Conservation (phyloP, 129 eudicot genomes). For the Pulicaria dysenterica region DNA sequence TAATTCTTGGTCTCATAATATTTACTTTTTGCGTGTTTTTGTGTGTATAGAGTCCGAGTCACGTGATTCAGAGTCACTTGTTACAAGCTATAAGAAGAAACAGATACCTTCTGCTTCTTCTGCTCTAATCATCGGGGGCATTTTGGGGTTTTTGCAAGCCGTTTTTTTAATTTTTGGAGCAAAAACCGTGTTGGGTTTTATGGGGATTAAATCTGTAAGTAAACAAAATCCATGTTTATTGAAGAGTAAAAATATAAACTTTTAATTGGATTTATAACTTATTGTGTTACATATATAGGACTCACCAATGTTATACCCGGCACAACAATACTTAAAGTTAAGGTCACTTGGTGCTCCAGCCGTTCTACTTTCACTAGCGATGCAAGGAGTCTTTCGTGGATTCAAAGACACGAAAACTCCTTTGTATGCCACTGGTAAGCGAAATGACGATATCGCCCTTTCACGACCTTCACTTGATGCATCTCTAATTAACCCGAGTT, state of each 20-base stretch:
- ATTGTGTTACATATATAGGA: constrained; percentile 40
- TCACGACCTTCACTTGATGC: not conserved
- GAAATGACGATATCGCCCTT: constrained; percentile 2
- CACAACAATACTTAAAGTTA: constrained; percentile 59
- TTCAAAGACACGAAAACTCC: constrained; percentile 84
- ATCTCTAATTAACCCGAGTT: not conserved
- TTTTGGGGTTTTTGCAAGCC: constrained; percentile 72
- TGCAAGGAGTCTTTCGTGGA: constrained; percentile 94
- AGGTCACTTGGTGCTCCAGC: constrained; percentile 95
- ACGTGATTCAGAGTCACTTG: constrained; percentile 26
- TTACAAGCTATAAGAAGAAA: constrained; percentile 38
- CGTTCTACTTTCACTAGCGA: constrained; percentile 81
- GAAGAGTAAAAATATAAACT: not conserved
- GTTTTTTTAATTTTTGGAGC: constrained; percentile 51
- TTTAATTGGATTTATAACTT: not conserved
- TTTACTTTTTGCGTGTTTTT: not conserved
- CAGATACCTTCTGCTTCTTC: constrained; percentile 77
- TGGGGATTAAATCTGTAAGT: constrained; percentile 82
- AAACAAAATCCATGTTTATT: not conserved
- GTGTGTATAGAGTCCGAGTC: constrained; percentile 42
- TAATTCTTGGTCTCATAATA: not conserved
- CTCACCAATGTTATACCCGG: constrained; percentile 72
- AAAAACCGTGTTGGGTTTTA: constrained; percentile 58
- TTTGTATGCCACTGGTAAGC: constrained; percentile 63
- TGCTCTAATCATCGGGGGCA: constrained; percentile 64